Conservation (phyloP, 495 filamentous ascomycete genomes). For the Aspergillus steynii region DNA sequence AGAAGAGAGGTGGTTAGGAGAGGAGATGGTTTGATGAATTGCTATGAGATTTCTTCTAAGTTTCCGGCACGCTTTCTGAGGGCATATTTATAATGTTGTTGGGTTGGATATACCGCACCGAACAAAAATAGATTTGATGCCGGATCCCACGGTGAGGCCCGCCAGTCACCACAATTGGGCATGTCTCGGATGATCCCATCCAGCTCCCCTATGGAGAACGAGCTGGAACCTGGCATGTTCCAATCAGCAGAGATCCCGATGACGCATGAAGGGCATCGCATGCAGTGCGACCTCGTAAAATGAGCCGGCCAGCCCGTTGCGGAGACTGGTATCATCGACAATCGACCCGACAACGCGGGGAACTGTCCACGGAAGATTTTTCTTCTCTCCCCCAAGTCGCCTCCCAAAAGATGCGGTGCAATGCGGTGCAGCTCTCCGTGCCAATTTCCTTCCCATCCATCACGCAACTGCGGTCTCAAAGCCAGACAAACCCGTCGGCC, state of each 20-base stretch:
- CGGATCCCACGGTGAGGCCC: not conserved
- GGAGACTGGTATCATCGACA: not conserved
- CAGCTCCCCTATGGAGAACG: not conserved
- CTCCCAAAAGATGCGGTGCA: not conserved
- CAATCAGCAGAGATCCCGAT: conserved; percentile 2
- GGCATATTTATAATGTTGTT: conserved; percentile 14
- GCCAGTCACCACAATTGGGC: conserved; percentile 5
- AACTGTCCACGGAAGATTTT: not conserved
- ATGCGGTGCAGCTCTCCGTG: not conserved
- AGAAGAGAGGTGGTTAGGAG: not conserved
- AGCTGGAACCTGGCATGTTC: not conserved
- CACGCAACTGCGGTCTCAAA: not conserved
- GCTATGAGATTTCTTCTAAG: not conserved
- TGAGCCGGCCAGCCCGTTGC: not conserved
- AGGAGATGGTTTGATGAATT: not conserved
- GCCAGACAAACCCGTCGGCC: not conserved
- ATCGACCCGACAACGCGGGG: not conserved
- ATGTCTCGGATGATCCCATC: conserved; percentile 6
- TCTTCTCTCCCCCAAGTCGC: not conserved
- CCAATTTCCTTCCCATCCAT: not conserved
- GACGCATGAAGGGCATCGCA: not conserved
- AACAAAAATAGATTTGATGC: conserved; percentile 3
- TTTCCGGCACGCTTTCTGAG: not conserved
- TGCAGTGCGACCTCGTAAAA: conserved; percentile 6
- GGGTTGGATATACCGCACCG: not conserved